These are phyloP conservation scores for Aspergillus sp. DNA, from an alignment of 2,329 filamentous ascomycete genomes.

Conservation along the genomic window DNA sequence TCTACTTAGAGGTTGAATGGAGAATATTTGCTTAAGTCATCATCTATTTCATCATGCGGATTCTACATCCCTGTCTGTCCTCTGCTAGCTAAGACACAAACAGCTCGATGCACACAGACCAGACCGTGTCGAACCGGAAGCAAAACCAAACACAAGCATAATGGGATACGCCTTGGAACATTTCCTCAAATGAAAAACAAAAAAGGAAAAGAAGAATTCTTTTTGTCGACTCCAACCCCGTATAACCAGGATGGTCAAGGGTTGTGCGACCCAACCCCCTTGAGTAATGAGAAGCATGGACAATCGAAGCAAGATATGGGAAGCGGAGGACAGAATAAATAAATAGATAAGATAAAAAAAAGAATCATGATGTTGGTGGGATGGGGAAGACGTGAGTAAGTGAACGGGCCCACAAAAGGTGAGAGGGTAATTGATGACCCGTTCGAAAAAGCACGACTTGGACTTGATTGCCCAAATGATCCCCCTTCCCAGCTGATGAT, in stretches of 20 bases:
- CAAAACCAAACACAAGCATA: constrained; percentile 21
- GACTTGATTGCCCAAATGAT: not conserved
- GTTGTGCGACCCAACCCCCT: constrained; percentile 8
- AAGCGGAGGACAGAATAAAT: constrained; percentile 3
- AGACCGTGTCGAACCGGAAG: constrained; percentile 17
- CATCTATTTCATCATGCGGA: constrained; percentile 25
- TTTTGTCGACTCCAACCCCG: constrained; percentile 25
- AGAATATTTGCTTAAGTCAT: constrained; percentile 11
- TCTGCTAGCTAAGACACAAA: constrained; percentile 13
- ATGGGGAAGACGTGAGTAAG: not conserved
- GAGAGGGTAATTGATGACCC: not conserved
- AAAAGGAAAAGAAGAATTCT: constrained; percentile 14
- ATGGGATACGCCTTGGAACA: constrained; percentile 22
- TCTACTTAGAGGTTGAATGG: not conserved
- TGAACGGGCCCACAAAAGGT: not conserved
- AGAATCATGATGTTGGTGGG: constrained; percentile 15
- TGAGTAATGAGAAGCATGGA: constrained; percentile 18
- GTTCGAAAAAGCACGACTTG: constrained; percentile 1
- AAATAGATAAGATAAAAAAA: constrained; percentile 15
- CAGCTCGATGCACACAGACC: constrained; percentile 18
- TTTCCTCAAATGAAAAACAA: not conserved
- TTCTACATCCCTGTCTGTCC: constrained; percentile 16
- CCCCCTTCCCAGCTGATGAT: not conserved
- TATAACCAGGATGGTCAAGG: constrained; percentile 14
- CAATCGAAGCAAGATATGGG: constrained; percentile 13